phyloP scores from a whole-genome alignment of 129 eudicot genomes.

The Pulicaria dysenterica region DNA sequence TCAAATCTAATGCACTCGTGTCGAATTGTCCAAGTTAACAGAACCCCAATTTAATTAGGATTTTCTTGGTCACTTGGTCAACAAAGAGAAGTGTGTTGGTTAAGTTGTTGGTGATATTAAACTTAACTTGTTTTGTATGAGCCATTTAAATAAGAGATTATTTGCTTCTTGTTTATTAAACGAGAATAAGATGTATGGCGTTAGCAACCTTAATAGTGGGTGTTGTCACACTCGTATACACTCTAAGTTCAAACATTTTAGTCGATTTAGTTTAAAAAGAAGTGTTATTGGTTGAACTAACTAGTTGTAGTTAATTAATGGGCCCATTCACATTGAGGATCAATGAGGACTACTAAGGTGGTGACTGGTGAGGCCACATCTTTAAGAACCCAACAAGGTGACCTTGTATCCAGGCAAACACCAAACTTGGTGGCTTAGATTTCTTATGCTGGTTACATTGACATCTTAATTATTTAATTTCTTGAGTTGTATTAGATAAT shows the following conservation, averaged over 20 bases:
- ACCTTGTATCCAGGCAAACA: slow-evolving; percentile 25
- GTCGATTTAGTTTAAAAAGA: background rate
- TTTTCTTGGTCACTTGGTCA: background rate
- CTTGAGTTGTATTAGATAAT: too few relatives aligned
- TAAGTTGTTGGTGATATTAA: too few relatives aligned
- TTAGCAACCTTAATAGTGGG: too few relatives aligned
- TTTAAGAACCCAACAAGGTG: slow-evolving; percentile 21
- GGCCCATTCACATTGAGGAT: slow-evolving; percentile 32
- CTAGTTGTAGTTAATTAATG: slow-evolving; percentile 4
- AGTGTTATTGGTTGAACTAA: slow-evolving; percentile 17
- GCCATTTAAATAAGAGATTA: too few relatives aligned
- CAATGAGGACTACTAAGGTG: background rate
- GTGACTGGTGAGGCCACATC: slow-evolving; percentile 15
- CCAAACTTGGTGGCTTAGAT: slow-evolving; percentile 26
- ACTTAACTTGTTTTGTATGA: too few relatives aligned
- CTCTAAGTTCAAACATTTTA: too few relatives aligned
- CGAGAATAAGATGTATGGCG: too few relatives aligned
- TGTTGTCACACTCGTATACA: too few relatives aligned
- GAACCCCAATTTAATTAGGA: background rate
- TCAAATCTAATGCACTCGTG: background rate
- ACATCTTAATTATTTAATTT: background rate
- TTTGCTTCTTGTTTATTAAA: too few relatives aligned
- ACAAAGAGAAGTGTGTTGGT: too few relatives aligned
- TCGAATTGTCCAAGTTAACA: background rate
- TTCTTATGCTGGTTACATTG: slow-evolving; percentile 1